Base-by-base conservation (phyloP, 352 stramenopile species). In the Globisporangium canariense region DNA sequence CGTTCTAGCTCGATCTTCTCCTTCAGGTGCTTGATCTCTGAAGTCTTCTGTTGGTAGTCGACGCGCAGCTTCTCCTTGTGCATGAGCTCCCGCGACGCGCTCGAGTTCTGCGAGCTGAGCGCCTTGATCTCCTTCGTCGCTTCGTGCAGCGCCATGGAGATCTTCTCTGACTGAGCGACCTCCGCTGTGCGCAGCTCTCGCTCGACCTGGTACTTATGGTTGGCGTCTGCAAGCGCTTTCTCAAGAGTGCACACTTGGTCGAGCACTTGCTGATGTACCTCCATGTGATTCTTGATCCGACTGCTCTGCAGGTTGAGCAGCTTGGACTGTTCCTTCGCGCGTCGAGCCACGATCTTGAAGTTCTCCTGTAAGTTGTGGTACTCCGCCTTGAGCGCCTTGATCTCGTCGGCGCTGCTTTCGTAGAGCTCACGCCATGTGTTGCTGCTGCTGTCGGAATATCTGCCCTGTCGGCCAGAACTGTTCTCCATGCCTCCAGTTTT, bases 251-350 rank as follows among this genome's bases (percentile, higher is more conserved):
- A 68, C 32, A 89, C 70, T 13, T 77, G 78, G 10, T 75, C 60
- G 22, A 93, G 62, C 13, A 90, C 71, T 46, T 87, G 79, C 38
- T 90, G 71, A 36, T 91, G 78, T 4, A 85, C 73, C 11, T 86
- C 77, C 32, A 70, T 70, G 64, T 93, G 75, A 36, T 70, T 77
- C 10, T 66, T 47, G 20, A 89, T 74, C 9, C 85, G 78, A 13
- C 55, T 49, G 41, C 79, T 88, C 60, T 93, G 83, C 3, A 90
- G 75, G 11, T 71, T 72, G 16, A 93, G 67, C 20, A 93, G 67
- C 45, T 86, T 91, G 18, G 79, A 70, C 61, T 93, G 85, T 53
- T 93, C 85, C 5, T 81, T 73, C 1, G 78, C 74, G 14, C 85
- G 81, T 6, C 83, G 77, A 41, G 78, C 32, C 18, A 89, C 66